Conservation (phyloP, 192 early-diverging fungal species). For the Fimicolochytrium jonesii region DNA sequence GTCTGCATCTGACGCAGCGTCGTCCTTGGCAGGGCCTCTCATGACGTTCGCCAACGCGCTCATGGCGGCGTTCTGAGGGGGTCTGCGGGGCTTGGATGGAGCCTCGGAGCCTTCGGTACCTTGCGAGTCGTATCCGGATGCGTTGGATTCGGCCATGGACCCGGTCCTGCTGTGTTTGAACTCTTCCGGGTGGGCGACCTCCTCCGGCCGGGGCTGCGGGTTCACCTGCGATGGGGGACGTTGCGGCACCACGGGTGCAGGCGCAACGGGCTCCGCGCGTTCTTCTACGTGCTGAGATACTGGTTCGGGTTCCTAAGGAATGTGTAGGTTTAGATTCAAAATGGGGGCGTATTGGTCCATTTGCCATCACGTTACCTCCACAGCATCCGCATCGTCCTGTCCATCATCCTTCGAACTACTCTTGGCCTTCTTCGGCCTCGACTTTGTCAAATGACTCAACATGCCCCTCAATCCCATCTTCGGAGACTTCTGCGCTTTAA, state of each 20-base stretch:
- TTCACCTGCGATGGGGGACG: slow-evolving; percentile 5
- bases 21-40: slow-evolving; percentile 7
- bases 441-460: slow-evolving; percentile 44
- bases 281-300: background rate
- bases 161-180: too few relatives aligned
- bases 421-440: slow-evolving; percentile 37
- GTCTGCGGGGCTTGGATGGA: slow-evolving; percentile 21
- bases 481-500: slow-evolving; percentile 18
- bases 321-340: too few relatives aligned
- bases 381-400: background rate
- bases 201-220: too few relatives aligned
- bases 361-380: too few relatives aligned
- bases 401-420: slow-evolving; percentile 17
- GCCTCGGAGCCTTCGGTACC: too few relatives aligned
- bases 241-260: background rate
- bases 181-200: background rate
- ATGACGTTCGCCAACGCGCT: slow-evolving; percentile 34
- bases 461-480: slow-evolving; percentile 37
- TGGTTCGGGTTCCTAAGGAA: too few relatives aligned
- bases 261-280: background rate
- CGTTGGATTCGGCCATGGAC: too few relatives aligned
- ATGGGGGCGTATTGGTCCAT: too few relatives aligned
- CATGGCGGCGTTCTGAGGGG: slow-evolving; percentile 29
- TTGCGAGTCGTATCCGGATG: too few relatives aligned
- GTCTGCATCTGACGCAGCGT: background rate